Percentiles rank a stretch among this genome's conserved stretches.
Evolutionary conservation across 345 rosid genomes (phyloP).

Genomic region (Acer campestre): DNA sequence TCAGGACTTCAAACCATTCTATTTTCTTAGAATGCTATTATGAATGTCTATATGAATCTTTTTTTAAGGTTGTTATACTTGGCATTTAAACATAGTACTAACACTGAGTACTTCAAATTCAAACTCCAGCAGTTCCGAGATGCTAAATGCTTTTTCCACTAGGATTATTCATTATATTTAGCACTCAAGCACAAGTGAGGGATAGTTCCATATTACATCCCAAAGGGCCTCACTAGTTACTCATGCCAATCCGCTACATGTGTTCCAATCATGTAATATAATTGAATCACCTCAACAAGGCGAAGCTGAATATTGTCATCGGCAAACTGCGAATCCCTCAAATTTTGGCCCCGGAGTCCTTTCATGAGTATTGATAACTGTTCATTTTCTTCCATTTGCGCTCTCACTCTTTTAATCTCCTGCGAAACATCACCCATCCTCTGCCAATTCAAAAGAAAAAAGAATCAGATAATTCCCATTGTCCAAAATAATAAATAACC

Average conservation of each 20-base stretch:
- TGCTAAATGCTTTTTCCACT: not conserved
- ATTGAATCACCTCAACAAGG: slow-evolving; percentile 71
- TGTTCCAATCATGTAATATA: not conserved
- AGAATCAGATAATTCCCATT: not conserved
- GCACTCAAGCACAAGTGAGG: not conserved
- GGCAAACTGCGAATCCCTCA: slow-evolving; percentile 80
- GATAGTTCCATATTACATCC: not conserved
- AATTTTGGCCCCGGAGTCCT: slow-evolving; percentile 91
- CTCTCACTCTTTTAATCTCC: slow-evolving; percentile 90
- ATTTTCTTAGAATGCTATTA: too few relatives aligned
- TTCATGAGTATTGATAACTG: slow-evolving; percentile 77
- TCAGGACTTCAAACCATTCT: not conserved
- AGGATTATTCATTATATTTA: not conserved
- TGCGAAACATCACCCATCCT: slow-evolving; percentile 80
- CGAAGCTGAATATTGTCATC: slow-evolving; percentile 73
- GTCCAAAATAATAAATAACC: not conserved
- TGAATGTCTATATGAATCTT: too few relatives aligned
- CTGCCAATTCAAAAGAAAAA: slow-evolving; percentile 38
- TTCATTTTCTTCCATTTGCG: slow-evolving; percentile 95
- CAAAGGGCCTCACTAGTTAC: not conserved
- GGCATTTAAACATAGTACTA: too few relatives aligned
- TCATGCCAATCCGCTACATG: not conserved
- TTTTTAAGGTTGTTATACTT: too few relatives aligned
- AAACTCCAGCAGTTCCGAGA: not conserved
- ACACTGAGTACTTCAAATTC: not conserved